These are phyloP conservation scores for Histomonas meleagridis DNA, from an alignment of 208 protist genomes.

Conservation along the genomic window DNA sequence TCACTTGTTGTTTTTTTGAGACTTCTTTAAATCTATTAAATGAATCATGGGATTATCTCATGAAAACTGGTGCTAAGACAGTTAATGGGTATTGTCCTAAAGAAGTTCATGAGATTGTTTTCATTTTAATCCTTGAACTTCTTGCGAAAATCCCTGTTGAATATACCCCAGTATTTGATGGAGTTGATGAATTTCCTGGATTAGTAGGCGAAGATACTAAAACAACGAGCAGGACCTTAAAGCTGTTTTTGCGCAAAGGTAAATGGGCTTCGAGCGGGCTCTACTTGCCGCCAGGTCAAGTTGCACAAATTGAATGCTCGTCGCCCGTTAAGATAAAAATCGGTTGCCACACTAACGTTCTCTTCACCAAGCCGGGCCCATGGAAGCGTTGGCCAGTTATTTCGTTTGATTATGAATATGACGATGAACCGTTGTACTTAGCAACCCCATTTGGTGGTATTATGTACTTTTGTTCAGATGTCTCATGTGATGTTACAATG, in stretches of 20 bases:
- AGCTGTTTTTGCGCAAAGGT: neutral
- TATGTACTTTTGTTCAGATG: neutral
- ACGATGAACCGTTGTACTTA: neutral
- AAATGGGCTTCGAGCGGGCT: neutral
- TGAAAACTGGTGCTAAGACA: neutral
- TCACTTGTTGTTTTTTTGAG: neutral
- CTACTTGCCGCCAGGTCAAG: neutral
- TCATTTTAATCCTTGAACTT: neutral
- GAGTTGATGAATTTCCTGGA: neutral
- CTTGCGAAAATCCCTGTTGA: neutral
- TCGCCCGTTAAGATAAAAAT: neutral
- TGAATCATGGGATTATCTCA: neutral
- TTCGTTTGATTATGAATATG: too few relatives aligned
- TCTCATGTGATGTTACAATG: neutral
- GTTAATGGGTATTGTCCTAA: neutral
- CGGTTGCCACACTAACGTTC: neutral
- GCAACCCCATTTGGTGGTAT: neutral
- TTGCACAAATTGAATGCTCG: neutral
- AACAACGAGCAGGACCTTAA: neutral
- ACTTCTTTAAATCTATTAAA: neutral
- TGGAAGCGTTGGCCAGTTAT: conserved; percentile 25
- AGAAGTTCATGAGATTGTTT: neutral
- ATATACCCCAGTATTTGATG: too few relatives aligned
- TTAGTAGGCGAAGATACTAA: neutral
- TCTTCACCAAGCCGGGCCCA: neutral